A percentile compares a stretch with the other conserved stretches of the same genome.
Evolutionary conservation across 148 eudicot genomes (phyloP).

Genomic region (Rhododendron simsii): DNA sequence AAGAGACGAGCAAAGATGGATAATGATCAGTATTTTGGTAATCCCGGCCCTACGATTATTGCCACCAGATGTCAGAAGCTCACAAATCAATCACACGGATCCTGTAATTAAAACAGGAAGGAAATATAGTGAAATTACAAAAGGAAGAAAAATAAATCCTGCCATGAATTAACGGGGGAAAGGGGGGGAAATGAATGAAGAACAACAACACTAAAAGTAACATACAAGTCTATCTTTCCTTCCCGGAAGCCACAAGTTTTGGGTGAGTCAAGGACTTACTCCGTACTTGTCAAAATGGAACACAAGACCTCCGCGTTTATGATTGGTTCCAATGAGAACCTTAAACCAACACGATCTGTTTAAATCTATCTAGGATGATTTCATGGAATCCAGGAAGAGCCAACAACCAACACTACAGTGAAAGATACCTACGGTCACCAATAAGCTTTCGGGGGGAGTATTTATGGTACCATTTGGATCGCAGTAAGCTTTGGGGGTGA

Average conservation of each 20-base stretch:
- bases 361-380: not conserved
- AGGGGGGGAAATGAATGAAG: not conserved
- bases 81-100: not conserved
- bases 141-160: not conserved
- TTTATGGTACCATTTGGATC: not conserved
- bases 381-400: not conserved
- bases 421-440: not conserved
- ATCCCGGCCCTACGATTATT: not conserved
- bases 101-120: not conserved
- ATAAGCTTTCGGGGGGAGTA: not conserved
- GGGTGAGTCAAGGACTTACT: not conserved
- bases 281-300: not conserved
- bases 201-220: not conserved
- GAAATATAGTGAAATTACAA: no score
- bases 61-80: not conserved
- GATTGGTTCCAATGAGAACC: not conserved
- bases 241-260: not conserved
- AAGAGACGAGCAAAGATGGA: not conserved
- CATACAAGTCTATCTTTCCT: not conserved
- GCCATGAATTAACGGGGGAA: not conserved
- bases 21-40: not conserved
- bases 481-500: not conserved
- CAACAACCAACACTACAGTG: not conserved
- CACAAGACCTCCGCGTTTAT: not conserved
- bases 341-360: not conserved